phyloP scores from a whole-genome alignment of 164 flowering plant genomes.

The Warburgia ugandensis region DNA sequence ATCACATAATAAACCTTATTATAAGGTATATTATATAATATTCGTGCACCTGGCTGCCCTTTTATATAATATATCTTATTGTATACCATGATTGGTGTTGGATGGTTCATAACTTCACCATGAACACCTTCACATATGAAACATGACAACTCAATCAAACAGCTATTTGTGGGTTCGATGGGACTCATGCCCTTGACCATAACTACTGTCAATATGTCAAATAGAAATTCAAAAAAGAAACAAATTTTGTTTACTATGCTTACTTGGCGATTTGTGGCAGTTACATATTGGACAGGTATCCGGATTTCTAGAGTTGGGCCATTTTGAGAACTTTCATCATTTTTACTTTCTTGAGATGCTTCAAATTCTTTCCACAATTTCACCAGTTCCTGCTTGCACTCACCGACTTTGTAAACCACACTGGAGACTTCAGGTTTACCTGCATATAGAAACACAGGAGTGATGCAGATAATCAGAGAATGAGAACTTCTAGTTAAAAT shows the following conservation, averaged over 20 bases:
- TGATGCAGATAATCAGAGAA: not conserved
- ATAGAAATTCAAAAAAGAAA: not conserved
- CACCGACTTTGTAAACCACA: conserved; percentile 86
- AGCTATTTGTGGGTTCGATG: too few species aligned
- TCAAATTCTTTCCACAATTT: conserved; percentile 91
- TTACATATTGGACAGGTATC: conserved; percentile 89
- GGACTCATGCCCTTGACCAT: too few species aligned
- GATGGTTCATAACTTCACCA: too few species aligned
- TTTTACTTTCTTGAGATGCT: conserved; percentile 46
- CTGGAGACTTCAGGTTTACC: conserved; percentile 62
- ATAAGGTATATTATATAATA: too few species aligned
- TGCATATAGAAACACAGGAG: conserved; percentile 25
- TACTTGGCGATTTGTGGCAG: conserved; percentile 98
- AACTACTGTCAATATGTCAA: not conserved
- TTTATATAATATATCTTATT: too few species aligned
- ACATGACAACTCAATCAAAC: too few species aligned
- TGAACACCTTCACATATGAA: too few species aligned
- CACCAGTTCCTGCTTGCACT: conserved; percentile 84
- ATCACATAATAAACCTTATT: too few species aligned
- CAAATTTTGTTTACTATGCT: conserved; percentile 16
- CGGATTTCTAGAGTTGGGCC: conserved; percentile 87
- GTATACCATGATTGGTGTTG: too few species aligned
- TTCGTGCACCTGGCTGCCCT: too few species aligned
- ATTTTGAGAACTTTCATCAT: conserved; percentile 36
- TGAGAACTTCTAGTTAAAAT: not conserved